phyloP scores from a whole-genome alignment of 2,329 filamentous ascomycete genomes.

The Nemania sp. region DNA sequence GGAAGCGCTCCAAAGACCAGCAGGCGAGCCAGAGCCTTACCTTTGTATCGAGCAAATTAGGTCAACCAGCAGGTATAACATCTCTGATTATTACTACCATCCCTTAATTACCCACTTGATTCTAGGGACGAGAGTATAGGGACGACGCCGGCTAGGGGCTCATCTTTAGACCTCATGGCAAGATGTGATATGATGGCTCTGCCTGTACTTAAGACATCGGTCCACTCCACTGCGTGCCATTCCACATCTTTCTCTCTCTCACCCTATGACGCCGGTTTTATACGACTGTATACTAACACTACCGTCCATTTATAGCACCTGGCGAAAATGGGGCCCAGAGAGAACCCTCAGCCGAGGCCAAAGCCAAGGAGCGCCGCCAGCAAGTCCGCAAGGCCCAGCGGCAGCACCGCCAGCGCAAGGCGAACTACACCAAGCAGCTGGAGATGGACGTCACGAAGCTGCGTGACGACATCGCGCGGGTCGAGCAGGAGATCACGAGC shows the following conservation, averaged over 20 bases:
- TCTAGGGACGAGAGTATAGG: background rate
- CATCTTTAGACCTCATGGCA: background rate
- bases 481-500: slow-evolving; percentile 55
- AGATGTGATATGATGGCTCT: background rate
- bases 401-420: slow-evolving; percentile 67
- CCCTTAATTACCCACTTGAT: background rate
- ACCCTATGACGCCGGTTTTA: background rate
- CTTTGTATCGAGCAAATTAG: slow-evolving; percentile 52
- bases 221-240: background rate
- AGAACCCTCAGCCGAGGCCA: slow-evolving; percentile 50
- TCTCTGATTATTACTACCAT: slow-evolving; percentile 16
- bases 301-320: background rate
- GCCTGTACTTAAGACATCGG: background rate
- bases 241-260: background rate
- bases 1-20: slow-evolving; percentile 59
- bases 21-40: slow-evolving; percentile 51
- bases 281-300: slow-evolving; percentile 19
- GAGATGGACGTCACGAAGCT: slow-evolving; percentile 63
- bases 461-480: slow-evolving; percentile 59
- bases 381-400: slow-evolving; percentile 67
- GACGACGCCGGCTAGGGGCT: background rate
- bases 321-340: slow-evolving; percentile 24
- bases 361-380: slow-evolving; percentile 60
- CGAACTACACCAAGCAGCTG: slow-evolving; percentile 66
- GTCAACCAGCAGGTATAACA: slow-evolving; percentile 47